A percentile compares a stretch with the other conserved stretches of the same genome.
Evolutionary conservation across 495 filamentous ascomycete species (phyloP).

Genomic region (Penicillium angulare): DNA sequence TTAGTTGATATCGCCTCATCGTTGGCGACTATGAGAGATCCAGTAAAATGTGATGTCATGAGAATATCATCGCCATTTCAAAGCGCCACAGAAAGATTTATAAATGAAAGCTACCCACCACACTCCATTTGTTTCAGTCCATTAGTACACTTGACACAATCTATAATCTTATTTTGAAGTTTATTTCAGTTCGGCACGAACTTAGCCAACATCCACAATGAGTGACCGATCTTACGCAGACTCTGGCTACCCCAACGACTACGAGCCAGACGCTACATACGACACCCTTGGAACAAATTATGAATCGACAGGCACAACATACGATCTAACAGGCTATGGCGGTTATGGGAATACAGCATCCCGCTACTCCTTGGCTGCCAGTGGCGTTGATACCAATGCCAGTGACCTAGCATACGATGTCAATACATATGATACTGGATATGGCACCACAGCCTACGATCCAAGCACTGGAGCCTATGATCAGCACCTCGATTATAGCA

Average conservation of each 20-base stretch:
- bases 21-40: too few relatives aligned
- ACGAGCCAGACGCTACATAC: slow-evolving; percentile 10
- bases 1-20: too few relatives aligned
- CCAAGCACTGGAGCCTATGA: slow-evolving; percentile 39
- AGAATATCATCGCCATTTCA: neutral
- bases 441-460: slow-evolving; percentile 39
- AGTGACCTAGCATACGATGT: slow-evolving; percentile 40
- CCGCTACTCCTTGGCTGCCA: slow-evolving; percentile 35
- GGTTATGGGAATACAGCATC: slow-evolving; percentile 13
- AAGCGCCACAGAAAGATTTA: neutral
- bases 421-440: slow-evolving; percentile 33
- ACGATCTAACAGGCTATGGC: slow-evolving; percentile 20
- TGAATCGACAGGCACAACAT: slow-evolving; percentile 19
- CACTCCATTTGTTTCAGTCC: neutral
- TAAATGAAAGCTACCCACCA: neutral
- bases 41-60: neutral
- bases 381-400: slow-evolving; percentile 37
- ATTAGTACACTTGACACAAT: too few relatives aligned
- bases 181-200: neutral
- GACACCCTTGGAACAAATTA: slow-evolving; percentile 17
- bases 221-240: slow-evolving; percentile 13
- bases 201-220: slow-evolving; percentile 18
- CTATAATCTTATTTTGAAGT: neutral
- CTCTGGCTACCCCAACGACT: slow-evolving; percentile 15
- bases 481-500: slow-evolving; percentile 38